These are phyloP conservation scores for Fusarium clavum DNA, from an alignment of 2,329 filamentous ascomycete genomes.

Conservation along the genomic window DNA sequence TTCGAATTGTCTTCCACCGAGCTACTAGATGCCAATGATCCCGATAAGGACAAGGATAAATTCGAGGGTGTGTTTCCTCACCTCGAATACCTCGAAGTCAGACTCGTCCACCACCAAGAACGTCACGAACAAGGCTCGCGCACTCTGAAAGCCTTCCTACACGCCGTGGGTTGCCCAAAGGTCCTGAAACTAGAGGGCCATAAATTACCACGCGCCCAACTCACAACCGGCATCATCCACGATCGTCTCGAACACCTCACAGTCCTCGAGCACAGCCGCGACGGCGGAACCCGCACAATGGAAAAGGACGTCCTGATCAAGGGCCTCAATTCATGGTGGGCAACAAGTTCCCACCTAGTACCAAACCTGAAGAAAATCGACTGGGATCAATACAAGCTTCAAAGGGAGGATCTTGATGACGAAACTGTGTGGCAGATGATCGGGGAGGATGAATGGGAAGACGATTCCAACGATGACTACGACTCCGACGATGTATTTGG, in stretches of 20 bases:
- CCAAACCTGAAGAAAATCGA: conserved; percentile 30
- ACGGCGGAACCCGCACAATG: not conserved
- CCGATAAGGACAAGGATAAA: conserved; percentile 17
- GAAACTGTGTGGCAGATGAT: conserved; percentile 22
- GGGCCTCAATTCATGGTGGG: conserved; percentile 23
- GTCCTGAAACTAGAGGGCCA: conserved; percentile 14
- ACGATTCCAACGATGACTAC: conserved; percentile 10
- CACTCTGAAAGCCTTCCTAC: conserved; percentile 19
- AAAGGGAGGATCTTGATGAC: conserved; percentile 22
- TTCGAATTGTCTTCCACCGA: not conserved
- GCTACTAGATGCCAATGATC: not conserved
- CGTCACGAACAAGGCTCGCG: conserved; percentile 15
- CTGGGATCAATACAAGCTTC: conserved; percentile 33
- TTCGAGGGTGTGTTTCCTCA: conserved; percentile 28
- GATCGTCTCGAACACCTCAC: conserved; percentile 17
- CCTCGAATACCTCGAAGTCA: conserved; percentile 8
- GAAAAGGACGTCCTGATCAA: not conserved
- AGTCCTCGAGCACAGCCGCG: conserved; percentile 4
- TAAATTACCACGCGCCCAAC: not conserved
- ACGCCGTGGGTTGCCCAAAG: conserved; percentile 27
- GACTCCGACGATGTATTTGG: not conserved
- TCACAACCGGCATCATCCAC: conserved; percentile 13
- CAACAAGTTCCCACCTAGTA: not conserved
- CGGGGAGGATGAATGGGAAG: conserved; percentile 33
- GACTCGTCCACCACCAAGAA: not conserved